Evolutionary conservation across 176 grass and related monocot species (phyloP).

Genomic region (Olyra latifolia): DNA sequence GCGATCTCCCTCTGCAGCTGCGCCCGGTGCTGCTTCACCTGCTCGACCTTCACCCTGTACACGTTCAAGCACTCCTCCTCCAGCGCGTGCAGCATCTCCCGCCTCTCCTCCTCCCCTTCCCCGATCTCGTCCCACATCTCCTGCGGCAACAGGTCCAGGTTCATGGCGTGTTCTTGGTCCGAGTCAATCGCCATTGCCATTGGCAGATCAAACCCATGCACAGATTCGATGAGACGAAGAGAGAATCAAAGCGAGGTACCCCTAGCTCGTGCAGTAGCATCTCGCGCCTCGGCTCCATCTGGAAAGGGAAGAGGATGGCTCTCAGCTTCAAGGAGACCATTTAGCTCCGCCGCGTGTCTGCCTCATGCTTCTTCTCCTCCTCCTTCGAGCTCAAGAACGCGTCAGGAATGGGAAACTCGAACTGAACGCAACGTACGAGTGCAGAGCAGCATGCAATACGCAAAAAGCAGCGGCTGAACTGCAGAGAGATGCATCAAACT

Average conservation of each 20-base stretch:
- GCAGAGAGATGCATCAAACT: background rate
- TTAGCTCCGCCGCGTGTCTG: background rate
- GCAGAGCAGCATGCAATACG: background rate
- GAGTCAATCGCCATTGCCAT: background rate
- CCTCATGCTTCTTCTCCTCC: background rate
- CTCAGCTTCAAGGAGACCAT: slow-evolving; percentile 42
- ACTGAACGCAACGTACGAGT: background rate
- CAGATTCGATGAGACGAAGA: background rate
- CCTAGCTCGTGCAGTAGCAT: slow-evolving; percentile 48
- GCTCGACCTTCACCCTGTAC: slow-evolving; percentile 60
- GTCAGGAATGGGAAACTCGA: background rate
- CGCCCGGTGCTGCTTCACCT: slow-evolving; percentile 50
- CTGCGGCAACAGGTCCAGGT: slow-evolving; percentile 30
- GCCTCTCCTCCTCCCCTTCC: slow-evolving; percentile 56
- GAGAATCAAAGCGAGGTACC: background rate
- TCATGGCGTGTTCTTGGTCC: background rate
- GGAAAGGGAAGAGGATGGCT: slow-evolving; percentile 38
- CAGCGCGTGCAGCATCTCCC: slow-evolving; percentile 48
- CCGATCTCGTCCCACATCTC: slow-evolving; percentile 86
- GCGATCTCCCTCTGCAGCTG: slow-evolving; percentile 57
- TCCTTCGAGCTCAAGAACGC: background rate
- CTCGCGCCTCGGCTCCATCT: slow-evolving; percentile 38
- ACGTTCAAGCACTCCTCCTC: slow-evolving; percentile 82
- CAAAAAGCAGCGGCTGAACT: background rate
- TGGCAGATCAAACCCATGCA: background rate